Evolutionary conservation across 768 basidiomycete genomes (phyloP), one percentile per base, ranked within the genome.

Genomic region (Lactarius psammicola): DNA sequence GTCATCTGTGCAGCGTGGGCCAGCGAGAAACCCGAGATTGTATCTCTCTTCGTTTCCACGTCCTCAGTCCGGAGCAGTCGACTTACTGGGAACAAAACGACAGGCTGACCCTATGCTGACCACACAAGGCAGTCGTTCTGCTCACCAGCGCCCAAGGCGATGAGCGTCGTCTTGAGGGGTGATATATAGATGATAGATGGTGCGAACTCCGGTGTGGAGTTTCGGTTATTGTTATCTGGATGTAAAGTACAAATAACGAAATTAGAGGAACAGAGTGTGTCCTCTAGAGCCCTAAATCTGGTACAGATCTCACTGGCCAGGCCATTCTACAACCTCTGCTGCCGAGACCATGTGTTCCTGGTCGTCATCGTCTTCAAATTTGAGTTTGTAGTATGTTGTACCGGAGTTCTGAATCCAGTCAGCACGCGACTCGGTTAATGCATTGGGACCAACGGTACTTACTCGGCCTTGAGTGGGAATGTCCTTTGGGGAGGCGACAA

Each of bases 291-390:
- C 42, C n/a, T 30, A 44, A 18, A 63, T 42, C 42, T 13, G 62
- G 33, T 34, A 26, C 30, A 51, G 23, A 9, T 46, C 10, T 66
- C 65, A 69, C 57, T 64, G 70, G 18, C 82, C 81, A 38, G 90
- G 90, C 84, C 87, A 92, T 74, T 92, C 91, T 33, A 94, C 90
- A 9, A 94, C 92, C 82, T 82, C 87, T 59, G 89, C 85, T 1
- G 90, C 88, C n/a, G 83, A 77, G 28, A 94, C 90, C 40, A 81
- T 71, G 71, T 92, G 89, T 65, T 89, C 88, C 75, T 90, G 89
- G 71, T 91, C 88, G 68, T 92, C 92, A 68, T 94, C 92, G 69
- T 94, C 92, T 74, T 94, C 92, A 68, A 94, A 94, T 72, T 89
- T 90, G 30, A 94, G 81, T 75, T 88, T 88, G 76, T 94, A 94